These are phyloP conservation scores for Tylopilus intermedius DNA, from an alignment of 768 basidiomycete genomes.

Conservation along the genomic window DNA sequence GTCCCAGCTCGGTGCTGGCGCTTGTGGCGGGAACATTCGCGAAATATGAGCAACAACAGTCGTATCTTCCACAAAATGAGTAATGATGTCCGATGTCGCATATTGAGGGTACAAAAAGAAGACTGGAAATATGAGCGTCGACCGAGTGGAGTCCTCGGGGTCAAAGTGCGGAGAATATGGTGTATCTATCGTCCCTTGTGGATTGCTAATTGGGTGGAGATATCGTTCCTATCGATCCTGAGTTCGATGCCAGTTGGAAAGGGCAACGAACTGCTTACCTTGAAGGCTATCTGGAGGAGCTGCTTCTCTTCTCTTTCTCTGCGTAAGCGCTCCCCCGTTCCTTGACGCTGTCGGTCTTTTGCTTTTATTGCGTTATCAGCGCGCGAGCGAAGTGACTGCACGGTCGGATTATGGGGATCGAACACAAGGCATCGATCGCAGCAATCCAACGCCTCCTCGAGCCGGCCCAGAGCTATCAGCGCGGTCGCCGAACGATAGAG, in stretches of 20 bases:
- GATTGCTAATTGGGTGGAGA: conserved; percentile 51
- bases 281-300: conserved; percentile 54
- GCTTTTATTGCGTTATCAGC: conserved; percentile 42
- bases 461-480: conserved; percentile 64
- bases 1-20: conserved; percentile 74
- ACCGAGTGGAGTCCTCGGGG: conserved; percentile 52
- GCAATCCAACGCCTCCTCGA: conserved; percentile 81
- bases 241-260: neutral
- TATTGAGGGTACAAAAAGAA: conserved; percentile 94
- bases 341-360: conserved; percentile 48
- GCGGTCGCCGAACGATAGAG: conserved; percentile 82
- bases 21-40: conserved; percentile 77
- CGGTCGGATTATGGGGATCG: conserved; percentile 52
- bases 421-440: conserved; percentile 63
- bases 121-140: conserved; percentile 73
- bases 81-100: conserved; percentile 83
- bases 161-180: conserved; percentile 65
- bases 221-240: conserved; percentile 59
- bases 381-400: conserved; percentile 47
- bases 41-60: conserved; percentile 74
- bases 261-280: conserved; percentile 41
- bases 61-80: conserved; percentile 79
- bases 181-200: conserved; percentile 45
- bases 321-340: conserved; percentile 44
- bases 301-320: conserved; percentile 50